A percentile compares a stretch with the other conserved stretches of the same genome.
Evolutionary conservation across 257 asterid species (phyloP).

Genomic region (Capsicum chinense): DNA sequence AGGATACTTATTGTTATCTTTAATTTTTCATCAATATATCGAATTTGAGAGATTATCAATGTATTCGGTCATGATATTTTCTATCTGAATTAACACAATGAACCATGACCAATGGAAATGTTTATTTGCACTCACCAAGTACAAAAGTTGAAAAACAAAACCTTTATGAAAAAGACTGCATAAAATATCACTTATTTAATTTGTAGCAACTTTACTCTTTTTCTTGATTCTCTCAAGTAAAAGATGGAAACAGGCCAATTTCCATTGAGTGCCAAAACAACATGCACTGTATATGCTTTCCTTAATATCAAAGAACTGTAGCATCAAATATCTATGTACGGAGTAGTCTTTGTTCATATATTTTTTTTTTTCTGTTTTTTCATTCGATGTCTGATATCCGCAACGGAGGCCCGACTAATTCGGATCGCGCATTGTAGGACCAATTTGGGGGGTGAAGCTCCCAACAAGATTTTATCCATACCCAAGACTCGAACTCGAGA

Average conservation of each 20-base stretch:
- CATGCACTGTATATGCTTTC: background rate
- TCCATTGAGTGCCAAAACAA: background rate
- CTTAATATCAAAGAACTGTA: background rate
- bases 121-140: background rate
- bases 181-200: background rate
- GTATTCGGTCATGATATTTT: background rate
- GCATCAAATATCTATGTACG: too few relatives aligned
- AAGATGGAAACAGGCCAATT: background rate
- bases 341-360: too few relatives aligned
- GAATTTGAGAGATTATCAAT: background rate
- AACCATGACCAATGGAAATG: background rate
- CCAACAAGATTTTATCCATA: too few relatives aligned
- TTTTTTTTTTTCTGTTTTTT: too few relatives aligned
- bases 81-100: background rate
- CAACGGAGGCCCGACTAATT: too few relatives aligned
- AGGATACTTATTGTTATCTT: background rate
- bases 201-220: background rate
- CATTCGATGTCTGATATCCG: too few relatives aligned
- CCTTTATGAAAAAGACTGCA: background rate
- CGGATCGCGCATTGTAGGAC: too few relatives aligned
- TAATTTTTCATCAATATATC: background rate
- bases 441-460: too few relatives aligned
- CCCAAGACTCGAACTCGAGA: too few relatives aligned
- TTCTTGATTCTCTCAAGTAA: constrained; percentile 17
- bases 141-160: background rate